Evolutionary conservation across 768 basidiomycete species (phyloP).

Genomic region (Russula earlei): DNA sequence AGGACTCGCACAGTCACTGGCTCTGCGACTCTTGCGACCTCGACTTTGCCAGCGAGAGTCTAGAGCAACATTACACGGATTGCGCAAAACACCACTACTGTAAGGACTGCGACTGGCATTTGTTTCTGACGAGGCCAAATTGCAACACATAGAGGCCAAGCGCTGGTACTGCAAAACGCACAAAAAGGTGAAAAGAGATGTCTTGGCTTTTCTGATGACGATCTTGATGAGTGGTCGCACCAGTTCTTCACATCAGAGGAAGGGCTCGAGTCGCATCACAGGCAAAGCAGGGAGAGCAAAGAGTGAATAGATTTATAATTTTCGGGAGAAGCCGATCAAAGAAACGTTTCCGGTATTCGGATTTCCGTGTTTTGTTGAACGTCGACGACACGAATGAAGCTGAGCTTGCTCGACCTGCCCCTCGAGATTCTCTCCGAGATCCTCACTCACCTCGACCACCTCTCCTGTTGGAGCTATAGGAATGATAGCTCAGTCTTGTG

Average conservation of each 20-base stretch:
- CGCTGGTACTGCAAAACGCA: slow-evolving; percentile 7
- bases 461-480: too few species aligned
- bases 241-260: too few species aligned
- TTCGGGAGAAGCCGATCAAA: neutral
- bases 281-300: too few species aligned
- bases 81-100: too few species aligned
- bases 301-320: too few species aligned
- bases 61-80: neutral
- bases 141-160: neutral
- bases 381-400: neutral
- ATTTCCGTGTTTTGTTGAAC: neutral
- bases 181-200: too few species aligned
- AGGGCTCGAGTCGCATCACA: too few species aligned
- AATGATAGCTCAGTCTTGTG: too few species aligned
- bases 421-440: slow-evolving; percentile 13
- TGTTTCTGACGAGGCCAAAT: too few species aligned
- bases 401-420: slow-evolving; percentile 8
- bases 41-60: neutral
- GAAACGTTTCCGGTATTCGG: neutral
- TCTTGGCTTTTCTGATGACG: neutral
- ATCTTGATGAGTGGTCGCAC: too few species aligned
- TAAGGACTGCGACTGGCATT: slow-evolving; percentile 1
- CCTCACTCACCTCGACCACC: neutral
- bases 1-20: neutral
- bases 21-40: neutral